Base-by-base conservation (phyloP, 495 filamentous ascomycete genomes). In the Penicillium angulare region DNA sequence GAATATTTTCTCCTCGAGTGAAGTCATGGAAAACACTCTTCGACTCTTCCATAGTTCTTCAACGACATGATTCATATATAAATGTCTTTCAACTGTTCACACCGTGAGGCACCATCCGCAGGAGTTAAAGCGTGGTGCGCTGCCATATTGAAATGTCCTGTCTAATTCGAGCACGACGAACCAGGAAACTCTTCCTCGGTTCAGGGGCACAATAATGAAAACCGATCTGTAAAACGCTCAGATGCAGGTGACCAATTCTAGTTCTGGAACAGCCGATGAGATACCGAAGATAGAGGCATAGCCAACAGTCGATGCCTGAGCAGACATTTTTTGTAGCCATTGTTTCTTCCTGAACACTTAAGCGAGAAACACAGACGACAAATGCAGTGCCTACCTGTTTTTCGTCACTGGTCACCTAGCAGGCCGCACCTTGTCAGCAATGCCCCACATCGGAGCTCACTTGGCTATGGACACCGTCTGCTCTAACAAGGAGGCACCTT, bases 381-480 rank as follows among this genome's bases (percentile, higher is more conserved):
- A n/a, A 33, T 33, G 12, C 31, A n/a, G 15, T n/a, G 31, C 3
- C 15, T n/a, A 33, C 31, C 31, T 33, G 31, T 12, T n/a, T 5
- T 3, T 5, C 31, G 3, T 33, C 31, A 8, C 10, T 33, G 12
- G 26, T 29, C 5, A 29, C 12, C 26, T 6, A 5, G 26, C 26
- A 29, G 26, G 26, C 26, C 12, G 26, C 26, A 29, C 26, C 26
- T 5, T 7, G 1, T 35, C 33, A 10, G n/a, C n/a, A 15, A 13
- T 1, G 16, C 20, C 16, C 32, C 31, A 42, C 12, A 40, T 56
- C 29, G 16, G 36, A 7, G 34, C 44, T 49, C 3, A 46, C 67
- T 43, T 42, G 56, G 50, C 75, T 78, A 41, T 74, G 47, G 10
- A 56, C 43, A 8, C 53, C 53, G 13, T 56, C 53, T 6, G 53